Percentiles rank a stretch among this genome's conserved stretches.
Evolutionary conservation across 257 asterid genomes (phyloP).

Genomic region (Solanum peruvianum): DNA sequence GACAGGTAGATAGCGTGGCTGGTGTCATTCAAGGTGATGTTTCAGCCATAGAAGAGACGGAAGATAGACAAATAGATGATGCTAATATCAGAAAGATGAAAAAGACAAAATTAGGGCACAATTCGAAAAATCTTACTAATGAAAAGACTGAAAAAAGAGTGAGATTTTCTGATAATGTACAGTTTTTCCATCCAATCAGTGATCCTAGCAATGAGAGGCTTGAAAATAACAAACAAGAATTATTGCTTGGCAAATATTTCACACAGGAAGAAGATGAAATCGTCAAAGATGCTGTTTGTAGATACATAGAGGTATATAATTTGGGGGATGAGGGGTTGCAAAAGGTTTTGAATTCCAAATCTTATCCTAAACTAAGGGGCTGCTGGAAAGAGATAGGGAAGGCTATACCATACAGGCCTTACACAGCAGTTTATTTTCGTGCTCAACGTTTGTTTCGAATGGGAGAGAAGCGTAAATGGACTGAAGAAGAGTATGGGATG

Average conservation of each 20-base stretch:
- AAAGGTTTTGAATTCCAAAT: not conserved
- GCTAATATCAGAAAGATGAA: not conserved
- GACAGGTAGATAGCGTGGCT: not conserved
- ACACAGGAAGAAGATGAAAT: not conserved
- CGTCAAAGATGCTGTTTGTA: not conserved
- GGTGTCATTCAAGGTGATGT: not conserved
- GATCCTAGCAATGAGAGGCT: not conserved
- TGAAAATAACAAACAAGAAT: not conserved
- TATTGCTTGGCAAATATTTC: not conserved
- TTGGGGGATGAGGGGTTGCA: conserved; percentile 2
- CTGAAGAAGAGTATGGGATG: not conserved
- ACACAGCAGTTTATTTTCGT: not conserved
- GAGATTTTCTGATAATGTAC: not conserved
- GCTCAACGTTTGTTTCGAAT: not conserved
- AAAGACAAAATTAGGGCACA: not conserved
- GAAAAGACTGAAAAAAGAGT: not conserved
- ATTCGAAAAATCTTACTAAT: not conserved
- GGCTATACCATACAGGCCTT: not conserved
- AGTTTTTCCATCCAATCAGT: not conserved
- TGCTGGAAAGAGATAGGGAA: not conserved
- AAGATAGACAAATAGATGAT: not conserved
- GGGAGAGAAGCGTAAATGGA: not conserved
- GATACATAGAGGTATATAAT: not conserved
- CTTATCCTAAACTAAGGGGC: not conserved
- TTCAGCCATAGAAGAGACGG: not conserved